A percentile compares a stretch with the other conserved stretches of the same genome.
These are phyloP conservation scores for Triadica sebifera DNA, from an alignment of 345 rosid genomes.

Conservation along the genomic window DNA sequence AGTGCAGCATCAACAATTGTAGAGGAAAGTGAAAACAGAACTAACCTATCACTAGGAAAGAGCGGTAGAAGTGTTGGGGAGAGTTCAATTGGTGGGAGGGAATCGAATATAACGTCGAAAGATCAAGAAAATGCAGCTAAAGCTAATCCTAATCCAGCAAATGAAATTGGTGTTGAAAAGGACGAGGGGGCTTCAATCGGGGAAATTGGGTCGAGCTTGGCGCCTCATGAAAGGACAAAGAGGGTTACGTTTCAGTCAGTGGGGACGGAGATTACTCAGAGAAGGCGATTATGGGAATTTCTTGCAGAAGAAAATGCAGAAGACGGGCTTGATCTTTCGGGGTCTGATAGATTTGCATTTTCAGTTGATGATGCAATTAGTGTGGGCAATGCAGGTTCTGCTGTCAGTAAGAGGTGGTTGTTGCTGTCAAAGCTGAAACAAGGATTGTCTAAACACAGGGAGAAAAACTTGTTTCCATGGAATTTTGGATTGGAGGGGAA, in stretches of 20 bases:
- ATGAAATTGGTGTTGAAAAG: slow-evolving; percentile 4
- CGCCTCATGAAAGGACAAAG: slow-evolving; percentile 33
- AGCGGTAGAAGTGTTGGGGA: slow-evolving; percentile 13
- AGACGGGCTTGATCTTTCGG: slow-evolving; percentile 93
- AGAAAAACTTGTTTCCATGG: slow-evolving; percentile 77
- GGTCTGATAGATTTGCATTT: slow-evolving; percentile 88
- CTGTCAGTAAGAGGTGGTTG: slow-evolving; percentile 77
- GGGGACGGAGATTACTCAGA: slow-evolving; percentile 48
- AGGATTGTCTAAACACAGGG: slow-evolving; percentile 66
- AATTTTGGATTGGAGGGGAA: slow-evolving; percentile 68
- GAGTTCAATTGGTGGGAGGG: slow-evolving; percentile 12
- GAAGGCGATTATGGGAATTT: slow-evolving; percentile 65
- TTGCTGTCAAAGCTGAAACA: slow-evolving; percentile 79
- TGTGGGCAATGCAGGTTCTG: slow-evolving; percentile 60
- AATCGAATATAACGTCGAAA: slow-evolving; percentile 3
- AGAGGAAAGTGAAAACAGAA: slow-evolving; percentile 28
- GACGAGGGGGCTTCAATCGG: slow-evolving; percentile 2
- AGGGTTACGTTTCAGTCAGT: slow-evolving; percentile 56
- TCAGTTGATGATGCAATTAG: slow-evolving; percentile 80
- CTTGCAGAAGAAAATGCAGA: slow-evolving; percentile 78
- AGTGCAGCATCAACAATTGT: slow-evolving; percentile 11
- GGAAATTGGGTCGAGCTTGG: slow-evolving; percentile 1
- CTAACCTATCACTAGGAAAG: slow-evolving; percentile 21
- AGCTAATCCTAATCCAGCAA: slow-evolving; percentile 7
- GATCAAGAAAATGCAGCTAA: slow-evolving; percentile 10